Evolutionary conservation across 139 green algal genomes (phyloP).

Genomic region (Pleodorina starrii): DNA sequence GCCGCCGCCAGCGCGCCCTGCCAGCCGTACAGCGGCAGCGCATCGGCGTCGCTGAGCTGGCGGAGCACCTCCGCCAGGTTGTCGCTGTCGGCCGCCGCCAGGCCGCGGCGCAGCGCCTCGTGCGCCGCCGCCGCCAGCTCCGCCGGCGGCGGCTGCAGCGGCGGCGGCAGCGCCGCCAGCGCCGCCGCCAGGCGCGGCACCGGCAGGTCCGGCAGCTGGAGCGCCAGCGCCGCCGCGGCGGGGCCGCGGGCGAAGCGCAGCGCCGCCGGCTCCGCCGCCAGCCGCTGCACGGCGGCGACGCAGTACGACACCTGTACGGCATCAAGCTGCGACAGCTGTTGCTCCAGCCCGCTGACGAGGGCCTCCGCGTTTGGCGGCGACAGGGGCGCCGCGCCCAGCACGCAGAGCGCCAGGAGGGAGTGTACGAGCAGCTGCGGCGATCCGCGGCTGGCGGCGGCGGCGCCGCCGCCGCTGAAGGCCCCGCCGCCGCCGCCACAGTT

Average conservation of each 20-base stretch:
- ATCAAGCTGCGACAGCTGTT: not conserved
- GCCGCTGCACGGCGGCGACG: not conserved
- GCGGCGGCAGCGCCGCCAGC: constrained; percentile 27
- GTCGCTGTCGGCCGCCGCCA: constrained; percentile 7
- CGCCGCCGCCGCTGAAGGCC: not conserved
- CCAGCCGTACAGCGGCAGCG: constrained; percentile 36
- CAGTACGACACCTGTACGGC: constrained; percentile 23
- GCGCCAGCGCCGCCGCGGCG: constrained; percentile 12
- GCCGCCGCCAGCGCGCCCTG: constrained; percentile 29
- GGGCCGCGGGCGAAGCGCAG: not conserved
- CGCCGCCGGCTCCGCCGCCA: not conserved
- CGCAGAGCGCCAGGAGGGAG: not conserved
- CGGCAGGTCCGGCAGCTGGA: not conserved
- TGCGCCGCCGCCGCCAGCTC: constrained; percentile 12
- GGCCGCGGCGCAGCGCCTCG: not conserved
- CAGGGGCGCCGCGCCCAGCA: not conserved
- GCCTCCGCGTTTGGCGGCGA: not conserved
- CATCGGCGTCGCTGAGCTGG: not conserved
- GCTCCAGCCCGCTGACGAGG: not conserved
- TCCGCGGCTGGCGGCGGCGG: not conserved
- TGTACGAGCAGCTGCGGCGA: not conserved
- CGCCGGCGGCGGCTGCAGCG: constrained; percentile 1
- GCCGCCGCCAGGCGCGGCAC: not conserved
- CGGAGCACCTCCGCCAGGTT: constrained; percentile 30
- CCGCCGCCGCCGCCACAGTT: not conserved